Evolutionary conservation across 371 early-diverging fungal species (phyloP), one percentile per base, ranked within the genome.

Genomic region (Nosema muscidifuracis): DNA sequence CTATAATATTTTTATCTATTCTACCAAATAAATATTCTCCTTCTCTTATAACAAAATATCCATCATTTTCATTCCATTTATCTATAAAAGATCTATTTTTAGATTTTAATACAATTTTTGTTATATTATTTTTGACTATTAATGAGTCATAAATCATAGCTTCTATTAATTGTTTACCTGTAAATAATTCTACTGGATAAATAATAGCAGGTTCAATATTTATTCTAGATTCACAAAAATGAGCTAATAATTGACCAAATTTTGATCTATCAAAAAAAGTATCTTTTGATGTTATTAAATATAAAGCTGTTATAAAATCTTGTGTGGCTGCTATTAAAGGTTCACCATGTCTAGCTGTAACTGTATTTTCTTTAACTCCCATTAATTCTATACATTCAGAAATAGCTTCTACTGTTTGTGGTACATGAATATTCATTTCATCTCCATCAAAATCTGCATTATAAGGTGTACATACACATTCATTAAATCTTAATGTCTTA

Each of bases 361-460:
- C 91, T 73, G 97, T 83, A 77, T 97, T 96, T 78, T 93, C 90
- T 75, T 92, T 91, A 70, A 92, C 82, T 56, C 95, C 94, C 95
- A 96, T 94, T 68, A 99, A 83, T 79, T 90, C 89, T 65, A 90
- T 88, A 0, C 95, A 96, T 81, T 99, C 99, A 0, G 94, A 89
- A 33, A 93, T 87, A 0, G 97, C 95, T 85, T 97, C 96, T 82
- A 93, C 91, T 1, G 96, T 95, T 83, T 99, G 97, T 15, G 97
- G 97, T 6, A 97, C 89, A 83, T 99, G 99, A 82, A 99, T 85
- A 82, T 99, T 99, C 99, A 99, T 99, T 84, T 99, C 99, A 84
- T 99, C 99, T 76, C 97, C 98, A 81, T 97, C 98, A 82, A 96
- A 97, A 87, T 96, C 98, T 42, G 98, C 98, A 83, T 99, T 97